A percentile compares a stretch with the other conserved stretches of the same genome.
Evolutionary conservation across 2,329 filamentous ascomycete genomes (phyloP).

Genomic region (Madurella fahalii): DNA sequence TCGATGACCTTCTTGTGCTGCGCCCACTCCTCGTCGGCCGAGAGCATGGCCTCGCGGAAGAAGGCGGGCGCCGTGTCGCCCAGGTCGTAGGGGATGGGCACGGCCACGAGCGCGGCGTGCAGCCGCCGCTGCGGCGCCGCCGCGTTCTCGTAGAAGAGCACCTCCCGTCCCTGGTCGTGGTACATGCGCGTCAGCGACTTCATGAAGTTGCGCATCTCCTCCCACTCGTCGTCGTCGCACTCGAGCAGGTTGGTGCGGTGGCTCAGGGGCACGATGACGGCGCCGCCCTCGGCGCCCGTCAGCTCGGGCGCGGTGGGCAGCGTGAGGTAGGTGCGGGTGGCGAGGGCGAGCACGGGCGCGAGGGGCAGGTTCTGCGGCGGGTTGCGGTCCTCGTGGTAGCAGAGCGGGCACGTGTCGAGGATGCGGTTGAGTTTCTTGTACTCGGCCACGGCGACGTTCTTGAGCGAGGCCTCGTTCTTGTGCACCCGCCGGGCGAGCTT

Average conservation of each 20-base stretch:
- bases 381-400: constrained; percentile 79
- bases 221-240: constrained; percentile 99
- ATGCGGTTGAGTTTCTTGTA: constrained; percentile 86
- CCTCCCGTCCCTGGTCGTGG: constrained; percentile 84
- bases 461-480: constrained; percentile 82
- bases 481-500: constrained; percentile 85
- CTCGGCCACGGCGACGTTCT: constrained; percentile 80
- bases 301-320: constrained; percentile 87
- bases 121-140: constrained; percentile 71
- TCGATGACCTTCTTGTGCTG: constrained; percentile 95
- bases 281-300: constrained; percentile 64
- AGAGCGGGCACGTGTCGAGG: constrained; percentile 83
- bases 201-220: constrained; percentile 99
- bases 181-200: constrained; percentile 93
- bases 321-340: constrained; percentile 81
- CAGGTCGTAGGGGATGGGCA: constrained; percentile 87
- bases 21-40: constrained; percentile 86
- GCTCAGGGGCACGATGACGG: constrained; percentile 82
- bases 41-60: constrained; percentile 89
- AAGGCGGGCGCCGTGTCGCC: constrained; percentile 90
- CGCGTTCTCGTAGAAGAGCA: constrained; percentile 97
- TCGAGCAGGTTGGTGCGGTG: constrained; percentile 90
- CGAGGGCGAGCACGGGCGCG: constrained; percentile 82
- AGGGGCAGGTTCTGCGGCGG: constrained; percentile 62
- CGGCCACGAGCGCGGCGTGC: constrained; percentile 80